Percentiles rank a stretch among this genome's conserved stretches.
phyloP scores from a whole-genome alignment of 495 filamentous ascomycete species.

The Xylaria sp. region DNA sequence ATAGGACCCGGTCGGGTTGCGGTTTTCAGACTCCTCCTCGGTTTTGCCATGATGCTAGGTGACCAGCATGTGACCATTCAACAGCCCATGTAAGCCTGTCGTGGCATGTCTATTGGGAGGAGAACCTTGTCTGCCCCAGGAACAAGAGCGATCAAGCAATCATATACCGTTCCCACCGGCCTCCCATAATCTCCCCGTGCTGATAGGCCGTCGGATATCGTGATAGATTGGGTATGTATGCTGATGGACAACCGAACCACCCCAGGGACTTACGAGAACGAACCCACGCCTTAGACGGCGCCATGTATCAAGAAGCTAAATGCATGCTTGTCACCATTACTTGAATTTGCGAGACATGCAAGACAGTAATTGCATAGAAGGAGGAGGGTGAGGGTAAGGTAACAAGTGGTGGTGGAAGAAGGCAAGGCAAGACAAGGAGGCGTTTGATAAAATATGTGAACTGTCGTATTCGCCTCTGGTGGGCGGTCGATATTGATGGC shows the following conservation, averaged over 20 bases:
- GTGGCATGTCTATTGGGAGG: conserved; percentile 22
- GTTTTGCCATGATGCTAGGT: conserved; percentile 19
- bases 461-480: conserved; percentile 29
- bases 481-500: conserved; percentile 33
- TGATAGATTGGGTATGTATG: conserved; percentile 28
- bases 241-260: conserved; percentile 15
- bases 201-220: conserved; percentile 28
- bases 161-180: conserved; percentile 19
- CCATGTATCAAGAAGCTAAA: neutral
- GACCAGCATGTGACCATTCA: conserved; percentile 24
- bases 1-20: conserved; percentile 3
- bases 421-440: neutral
- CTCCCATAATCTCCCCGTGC: conserved; percentile 5
- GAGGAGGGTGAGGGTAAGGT: neutral
- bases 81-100: conserved; percentile 26
- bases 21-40: conserved; percentile 16
- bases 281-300: conserved; percentile 3
- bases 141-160: conserved; percentile 17
- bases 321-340: conserved; percentile 21
- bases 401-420: neutral
- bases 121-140: conserved; percentile 19
- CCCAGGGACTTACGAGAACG: conserved; percentile 4
- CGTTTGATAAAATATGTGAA: conserved; percentile 13
- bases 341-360: neutral
- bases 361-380: neutral